Conservation (phyloP, 345 rosid species). For the Populus nigra region DNA sequence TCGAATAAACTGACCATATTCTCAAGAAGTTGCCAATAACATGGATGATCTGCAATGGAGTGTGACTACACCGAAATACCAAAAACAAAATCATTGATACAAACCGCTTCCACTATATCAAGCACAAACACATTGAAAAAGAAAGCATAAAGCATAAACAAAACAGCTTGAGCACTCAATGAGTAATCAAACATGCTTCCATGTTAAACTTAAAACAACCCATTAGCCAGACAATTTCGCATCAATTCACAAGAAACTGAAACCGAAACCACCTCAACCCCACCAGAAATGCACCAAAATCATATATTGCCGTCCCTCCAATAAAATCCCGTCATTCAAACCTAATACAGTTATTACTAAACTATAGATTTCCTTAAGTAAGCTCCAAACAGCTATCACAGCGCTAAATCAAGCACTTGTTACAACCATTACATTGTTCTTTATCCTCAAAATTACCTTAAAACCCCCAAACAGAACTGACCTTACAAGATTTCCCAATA, state of each 20-base stretch:
- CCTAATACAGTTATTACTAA: too few species aligned
- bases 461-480: too few species aligned
- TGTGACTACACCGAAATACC: slow-evolving; percentile 48
- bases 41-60: slow-evolving; percentile 83
- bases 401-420: too few species aligned
- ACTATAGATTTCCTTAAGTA: too few species aligned
- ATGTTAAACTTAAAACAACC: not conserved
- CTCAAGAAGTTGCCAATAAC: slow-evolving; percentile 70
- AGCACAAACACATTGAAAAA: too few species aligned
- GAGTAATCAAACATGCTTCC: not conserved
- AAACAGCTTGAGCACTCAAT: not conserved
- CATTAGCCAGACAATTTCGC: not conserved
- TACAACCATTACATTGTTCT: too few species aligned
- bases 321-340: too few species aligned
- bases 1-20: slow-evolving; percentile 95
- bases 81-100: slow-evolving; percentile 4
- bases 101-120: not conserved
- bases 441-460: too few species aligned
- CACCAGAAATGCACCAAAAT: not conserved
- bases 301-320: too few species aligned
- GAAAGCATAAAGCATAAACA: not conserved
- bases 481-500: too few species aligned
- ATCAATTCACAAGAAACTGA: not conserved
- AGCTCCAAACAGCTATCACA: too few species aligned
- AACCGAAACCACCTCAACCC: not conserved